Percentiles rank a stretch among this genome's conserved stretches.
phyloP scores from a whole-genome alignment of 768 basidiomycete species.

The Suillus decipiens region DNA sequence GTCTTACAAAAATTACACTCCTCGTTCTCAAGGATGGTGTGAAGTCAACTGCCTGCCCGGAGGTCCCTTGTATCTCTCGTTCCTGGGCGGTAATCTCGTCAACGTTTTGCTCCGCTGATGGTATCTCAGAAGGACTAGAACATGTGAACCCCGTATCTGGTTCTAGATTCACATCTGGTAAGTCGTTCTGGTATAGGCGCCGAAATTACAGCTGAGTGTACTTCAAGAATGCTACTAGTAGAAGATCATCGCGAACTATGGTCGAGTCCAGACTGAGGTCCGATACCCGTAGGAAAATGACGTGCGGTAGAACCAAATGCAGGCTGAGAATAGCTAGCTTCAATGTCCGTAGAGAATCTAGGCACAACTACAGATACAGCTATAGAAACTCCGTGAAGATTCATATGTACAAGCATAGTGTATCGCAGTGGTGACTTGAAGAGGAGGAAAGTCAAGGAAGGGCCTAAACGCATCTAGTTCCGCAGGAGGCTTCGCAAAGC shows the following conservation, averaged over 20 bases:
- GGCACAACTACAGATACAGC: not conserved
- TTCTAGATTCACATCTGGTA: too few relatives aligned
- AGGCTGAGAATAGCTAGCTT: not conserved
- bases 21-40: not conserved
- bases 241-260: not conserved
- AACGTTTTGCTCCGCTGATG: not conserved
- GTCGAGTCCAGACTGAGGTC: not conserved
- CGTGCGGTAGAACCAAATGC: not conserved
- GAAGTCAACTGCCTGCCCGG: not conserved
- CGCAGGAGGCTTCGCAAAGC: not conserved
- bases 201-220: not conserved
- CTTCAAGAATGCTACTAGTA: not conserved
- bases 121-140: not conserved
- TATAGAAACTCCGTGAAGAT: not conserved
- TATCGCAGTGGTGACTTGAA: not conserved
- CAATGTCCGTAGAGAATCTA: not conserved
- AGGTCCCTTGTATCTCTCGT: not conserved
- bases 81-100: not conserved
- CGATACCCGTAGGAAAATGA: not conserved
- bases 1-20: not conserved
- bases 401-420: not conserved
- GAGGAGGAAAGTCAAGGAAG: not conserved
- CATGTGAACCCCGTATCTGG: too few relatives aligned
- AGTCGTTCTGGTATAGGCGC: not conserved
- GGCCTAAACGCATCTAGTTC: too few relatives aligned